Base-by-base conservation (phyloP, 805 yeast genomes). In the Yarrowia sp. region DNA sequence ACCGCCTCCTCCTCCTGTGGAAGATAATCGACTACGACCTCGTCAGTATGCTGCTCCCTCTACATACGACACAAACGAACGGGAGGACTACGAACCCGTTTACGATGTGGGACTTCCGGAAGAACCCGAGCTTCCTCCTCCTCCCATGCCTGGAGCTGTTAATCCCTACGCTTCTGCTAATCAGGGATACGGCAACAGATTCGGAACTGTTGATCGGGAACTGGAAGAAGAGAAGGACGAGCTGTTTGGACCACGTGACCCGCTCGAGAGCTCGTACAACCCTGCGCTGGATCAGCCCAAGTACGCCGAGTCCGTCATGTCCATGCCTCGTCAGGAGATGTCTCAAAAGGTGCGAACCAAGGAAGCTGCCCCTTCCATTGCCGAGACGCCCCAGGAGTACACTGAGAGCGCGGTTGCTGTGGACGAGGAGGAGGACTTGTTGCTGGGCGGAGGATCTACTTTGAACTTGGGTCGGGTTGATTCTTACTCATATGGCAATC, bases 231-330 rank as follows among this genome's bases (percentile, higher is more conserved):
- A 58, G 2, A 33, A 33, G 11, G 44, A 43, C 35, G 51, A 17
- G 51, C 43, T 58, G 51, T 58, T 58, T 43, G 64, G 64, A 14
- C 38, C 41, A 8, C 51, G 64, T 3, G 35, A 32, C 22, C 38
- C 58, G 18, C 28, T 35, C 38, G 38, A 39, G 38, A 31, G 31
- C 47, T 15, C 31, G 13, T 55, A 55, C 38, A 41, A 55, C 61
- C 61, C 61, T 8, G 47, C 47, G 1, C 36, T 55, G 28, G 38
- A 55, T 15, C 35, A 53, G 36, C 42, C 61, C 60, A 51, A 51
- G 61, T 55, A 55, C 38, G 61, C 61, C 28, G 61, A 55, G 13
- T 41, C 47, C 4, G 47, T 41, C 61, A 55, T 55, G 61, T 41
- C 47, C 17, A 39, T 55, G 61, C 61, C 61, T 8, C 61, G 61